Base-by-base conservation (phyloP, 495 filamentous ascomycete species). In the Hyaloscypha variabilis region DNA sequence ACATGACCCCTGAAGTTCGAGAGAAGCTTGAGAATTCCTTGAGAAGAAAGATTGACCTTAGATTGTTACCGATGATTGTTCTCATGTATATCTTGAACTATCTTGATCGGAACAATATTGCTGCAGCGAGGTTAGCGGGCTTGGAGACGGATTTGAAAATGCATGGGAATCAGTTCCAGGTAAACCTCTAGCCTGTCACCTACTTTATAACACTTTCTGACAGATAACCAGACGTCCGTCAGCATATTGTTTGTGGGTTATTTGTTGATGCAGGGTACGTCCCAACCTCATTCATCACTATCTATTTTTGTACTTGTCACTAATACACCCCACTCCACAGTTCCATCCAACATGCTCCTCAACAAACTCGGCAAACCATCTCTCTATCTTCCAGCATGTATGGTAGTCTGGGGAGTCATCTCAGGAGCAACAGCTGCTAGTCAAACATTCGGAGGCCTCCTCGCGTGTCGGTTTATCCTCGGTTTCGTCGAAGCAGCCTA, bases 91-190 rank as follows among this genome's bases (percentile, higher is more conserved):
- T 87, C 55, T 8, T 57, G 21, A 64, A n/a, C 23, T 62, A 55
- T 49, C 55, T 56, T 21, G 36, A 67, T 21, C 29, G 65, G 42
- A 80, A 79, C 14, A 87, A 87, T 69, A 89, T 91, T 60, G 89
- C 88, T 28, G 91, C 91, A 71, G 90, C 89, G 10, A 89, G 88
- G 59, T 88, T 91, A 39, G 84, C 89, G 69, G 88, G 89, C 5
- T 74, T 92, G 31, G 77, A 85, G n/a, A 82, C 86, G 46, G 85
- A 89, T 69, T 69, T 93, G 34, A 34, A 77, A 50, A 81, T 92
- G 74, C 84, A 82, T 3, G 79, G 84, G 24, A 25, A 53, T 42
- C 56, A 60, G 28, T 66, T 60, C 82, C 79, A 56, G 79, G 81
- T 24, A 78, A 82, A n/a, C 82, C 79, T 62, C 70, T 76, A 14